Conservation (phyloP, 1,284 basidiomycete species). For the Naganishia sp. region DNA sequence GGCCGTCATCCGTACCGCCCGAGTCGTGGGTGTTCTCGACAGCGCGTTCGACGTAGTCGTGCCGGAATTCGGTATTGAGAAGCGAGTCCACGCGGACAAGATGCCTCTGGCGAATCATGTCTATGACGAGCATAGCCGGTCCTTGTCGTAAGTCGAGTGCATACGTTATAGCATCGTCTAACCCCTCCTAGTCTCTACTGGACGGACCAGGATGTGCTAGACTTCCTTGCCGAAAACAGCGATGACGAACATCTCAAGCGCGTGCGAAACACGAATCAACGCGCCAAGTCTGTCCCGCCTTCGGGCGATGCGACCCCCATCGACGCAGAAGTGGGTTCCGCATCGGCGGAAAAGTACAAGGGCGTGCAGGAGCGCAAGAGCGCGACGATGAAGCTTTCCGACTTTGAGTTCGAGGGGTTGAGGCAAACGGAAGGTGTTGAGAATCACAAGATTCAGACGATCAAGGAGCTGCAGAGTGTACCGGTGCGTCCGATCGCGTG, state of each 20-base stretch:
- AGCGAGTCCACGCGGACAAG: conserved; percentile 96
- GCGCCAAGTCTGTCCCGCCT: conserved; percentile 68
- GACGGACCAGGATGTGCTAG: conserved; percentile 87
- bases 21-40: conserved; percentile 90
- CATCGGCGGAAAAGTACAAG: conserved; percentile 70
- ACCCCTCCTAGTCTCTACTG: conserved; percentile 57
- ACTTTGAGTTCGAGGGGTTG: conserved; percentile 75
- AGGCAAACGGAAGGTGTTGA: conserved; percentile 59
- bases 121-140: conserved; percentile 87
- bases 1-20: conserved; percentile 87
- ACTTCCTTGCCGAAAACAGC: conserved; percentile 77
- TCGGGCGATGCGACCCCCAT: conserved; percentile 59
- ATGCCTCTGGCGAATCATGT: conserved; percentile 97
- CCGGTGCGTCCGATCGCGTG: conserved; percentile 62
- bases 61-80: conserved; percentile 95
- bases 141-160: conserved; percentile 57
- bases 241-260: conserved; percentile 92
- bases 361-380: conserved; percentile 24
- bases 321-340: conserved; percentile 63
- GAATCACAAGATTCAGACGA: conserved; percentile 89
- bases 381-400: conserved; percentile 39
- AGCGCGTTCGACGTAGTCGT: conserved; percentile 88
- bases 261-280: conserved; percentile 83
- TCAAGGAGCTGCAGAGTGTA: conserved; percentile 83
- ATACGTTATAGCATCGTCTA: conserved; percentile 64